Evolutionary conservation across 192 early-diverging fungal species (phyloP), one percentile per base, ranked within the genome.

Genomic region (Kappamyces sp.): DNA sequence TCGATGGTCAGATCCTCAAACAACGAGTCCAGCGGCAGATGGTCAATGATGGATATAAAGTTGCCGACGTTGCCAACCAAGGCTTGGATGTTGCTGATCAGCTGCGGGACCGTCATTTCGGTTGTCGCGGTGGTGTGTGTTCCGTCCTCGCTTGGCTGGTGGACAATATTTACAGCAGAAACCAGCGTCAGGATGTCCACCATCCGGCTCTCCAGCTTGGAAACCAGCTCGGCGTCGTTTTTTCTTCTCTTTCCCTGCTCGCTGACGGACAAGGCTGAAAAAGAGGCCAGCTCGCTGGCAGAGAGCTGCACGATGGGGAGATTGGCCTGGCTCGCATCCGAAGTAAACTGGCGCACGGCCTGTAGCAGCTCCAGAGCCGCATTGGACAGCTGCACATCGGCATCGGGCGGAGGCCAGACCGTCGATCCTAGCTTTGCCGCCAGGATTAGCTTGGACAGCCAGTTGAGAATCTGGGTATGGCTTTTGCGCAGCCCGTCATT

Each of bases 391-490:
- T 52, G 36, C n/a, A 38, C 50, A 52, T 52, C 40, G 14, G 12
- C 40, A 15, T 38, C 40, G 12, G 50, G 8, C 7, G 74, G 79
- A 1, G 74, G 76, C 74, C 76, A 80, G 0, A 77, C 61, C n/a
- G 60, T 52, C 49, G 72, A 72, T 22, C 77, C 79, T 0, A 57
- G 40, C 46, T 74, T 75, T 8, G 77, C 72, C 1, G 66, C 32
- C 1, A 72, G 47, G 5, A 76, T 68, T 15, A 79, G 38, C 32
- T 74, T 65, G 6, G 68, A 63, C 34, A 80, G 54, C 4, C 64
- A 63, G 22, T 45, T 83, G 68, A 91, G 86, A 38, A 98, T 86
- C 30, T 81, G 76, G 14, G 81, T 76, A 68, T 96, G 89, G 49
- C 81, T 66, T 36, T 77, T 63, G 64, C 78, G 85, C 40, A 97